Percentiles rank a stretch among this genome's conserved stretches.
Evolutionary conservation across 345 rosid genomes (phyloP).

Genomic region (Rubroshorea leprosula): DNA sequence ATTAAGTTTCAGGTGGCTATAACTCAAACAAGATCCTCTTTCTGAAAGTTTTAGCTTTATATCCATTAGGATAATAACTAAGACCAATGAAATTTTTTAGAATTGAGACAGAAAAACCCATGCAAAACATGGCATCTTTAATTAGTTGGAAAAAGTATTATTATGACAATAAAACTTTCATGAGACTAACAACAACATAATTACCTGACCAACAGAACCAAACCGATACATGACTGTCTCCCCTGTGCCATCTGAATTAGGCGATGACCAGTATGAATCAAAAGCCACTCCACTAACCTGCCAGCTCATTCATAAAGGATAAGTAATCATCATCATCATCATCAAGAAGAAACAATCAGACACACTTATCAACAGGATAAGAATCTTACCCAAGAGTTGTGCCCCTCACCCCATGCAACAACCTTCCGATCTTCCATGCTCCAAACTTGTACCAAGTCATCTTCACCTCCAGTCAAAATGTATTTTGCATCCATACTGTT

Average conservation of each 20-base stretch:
- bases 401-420: slow-evolving; percentile 99
- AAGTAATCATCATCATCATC: slow-evolving; percentile 15
- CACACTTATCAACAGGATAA: slow-evolving; percentile 3
- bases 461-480: slow-evolving; percentile 97
- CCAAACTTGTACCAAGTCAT: slow-evolving; percentile 99
- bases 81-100: too few species aligned
- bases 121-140: neutral
- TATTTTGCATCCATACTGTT: slow-evolving; percentile 96
- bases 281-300: slow-evolving; percentile 99
- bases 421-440: slow-evolving; percentile 98
- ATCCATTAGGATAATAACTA: too few species aligned
- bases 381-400: slow-evolving; percentile 92
- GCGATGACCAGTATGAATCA: slow-evolving; percentile 93
- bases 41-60: too few species aligned
- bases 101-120: neutral
- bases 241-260: slow-evolving; percentile 74
- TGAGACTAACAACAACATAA: neutral
- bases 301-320: slow-evolving; percentile 25
- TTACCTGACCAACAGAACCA: slow-evolving; percentile 99
- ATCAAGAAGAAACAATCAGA: neutral
- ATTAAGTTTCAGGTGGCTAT: too few species aligned
- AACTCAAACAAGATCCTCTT: too few species aligned
- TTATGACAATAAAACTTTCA: neutral
- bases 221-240: slow-evolving; percentile 91
- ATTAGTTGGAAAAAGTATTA: neutral